Conservation (phyloP, 169 alveolate species). For the Cryptosporidium sp. region DNA sequence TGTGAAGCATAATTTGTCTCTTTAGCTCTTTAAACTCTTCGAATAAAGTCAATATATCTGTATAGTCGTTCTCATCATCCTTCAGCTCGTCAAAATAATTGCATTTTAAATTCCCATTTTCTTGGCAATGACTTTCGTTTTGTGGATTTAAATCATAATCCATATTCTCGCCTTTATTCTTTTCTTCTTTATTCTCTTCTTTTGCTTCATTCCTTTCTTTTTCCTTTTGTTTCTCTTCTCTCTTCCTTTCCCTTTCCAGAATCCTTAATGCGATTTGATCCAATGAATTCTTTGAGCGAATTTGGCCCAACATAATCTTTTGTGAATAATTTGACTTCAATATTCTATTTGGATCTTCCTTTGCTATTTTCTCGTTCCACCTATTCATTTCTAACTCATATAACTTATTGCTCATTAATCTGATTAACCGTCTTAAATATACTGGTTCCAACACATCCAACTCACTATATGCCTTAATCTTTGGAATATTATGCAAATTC, state of each 20-base stretch:
- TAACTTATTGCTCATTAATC: constrained; percentile 45
- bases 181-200: neutral
- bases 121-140: neutral
- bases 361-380: constrained; percentile 38
- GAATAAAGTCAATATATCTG: constrained; percentile 1
- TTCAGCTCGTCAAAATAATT: neutral
- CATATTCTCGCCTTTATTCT: neutral
- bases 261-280: constrained; percentile 11
- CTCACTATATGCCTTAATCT: constrained; percentile 71
- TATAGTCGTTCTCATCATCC: neutral
- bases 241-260: constrained; percentile 20
- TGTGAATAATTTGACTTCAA: constrained; percentile 9
- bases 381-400: constrained; percentile 52
- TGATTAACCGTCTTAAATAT: constrained; percentile 38
- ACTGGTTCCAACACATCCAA: constrained; percentile 65
- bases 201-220: neutral
- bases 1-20: constrained; percentile 42
- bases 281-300: neutral
- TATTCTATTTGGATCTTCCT: constrained; percentile 22
- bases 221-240: neutral
- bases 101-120: neutral
- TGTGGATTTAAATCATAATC: neutral
- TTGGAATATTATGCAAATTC: constrained; percentile 53
- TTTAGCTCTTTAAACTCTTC: constrained; percentile 45
- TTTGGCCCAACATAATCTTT: neutral